These are phyloP conservation scores for Decorospora gaudefroyi DNA, from an alignment of 2,329 filamentous ascomycete genomes.

Conservation along the genomic window DNA sequence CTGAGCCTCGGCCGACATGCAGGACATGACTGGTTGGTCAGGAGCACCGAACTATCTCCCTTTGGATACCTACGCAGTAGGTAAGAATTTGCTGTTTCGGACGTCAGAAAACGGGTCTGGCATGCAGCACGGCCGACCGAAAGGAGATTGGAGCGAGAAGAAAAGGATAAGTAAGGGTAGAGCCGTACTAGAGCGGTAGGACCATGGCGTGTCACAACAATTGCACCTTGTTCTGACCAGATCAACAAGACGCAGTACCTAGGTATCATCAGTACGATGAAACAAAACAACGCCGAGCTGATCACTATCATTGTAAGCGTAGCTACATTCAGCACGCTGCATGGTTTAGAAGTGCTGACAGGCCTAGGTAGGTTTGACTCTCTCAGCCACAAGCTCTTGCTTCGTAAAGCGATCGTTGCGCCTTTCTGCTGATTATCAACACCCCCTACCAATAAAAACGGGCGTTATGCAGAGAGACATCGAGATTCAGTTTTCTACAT, in stretches of 20 bases:
- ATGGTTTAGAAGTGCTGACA: constrained; percentile 26
- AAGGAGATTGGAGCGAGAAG: constrained; percentile 10
- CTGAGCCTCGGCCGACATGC: constrained; percentile 32
- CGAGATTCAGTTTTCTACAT: too few relatives aligned
- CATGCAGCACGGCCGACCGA: constrained; percentile 11
- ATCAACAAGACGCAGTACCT: too few relatives aligned
- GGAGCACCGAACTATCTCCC: constrained; percentile 21
- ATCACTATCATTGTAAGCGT: constrained; percentile 9
- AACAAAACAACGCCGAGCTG: not conserved
- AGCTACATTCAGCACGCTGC: constrained; percentile 21
- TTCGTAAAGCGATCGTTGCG: constrained; percentile 16
- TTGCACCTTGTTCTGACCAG: too few relatives aligned
- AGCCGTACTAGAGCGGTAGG: too few relatives aligned
- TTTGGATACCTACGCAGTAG: constrained; percentile 9
- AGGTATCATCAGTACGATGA: too few relatives aligned
- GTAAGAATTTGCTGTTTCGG: constrained; percentile 9
- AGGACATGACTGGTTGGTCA: constrained; percentile 4
- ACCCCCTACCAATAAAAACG: constrained; percentile 7
- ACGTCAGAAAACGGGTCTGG: constrained; percentile 22
- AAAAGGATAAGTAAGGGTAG: not conserved
- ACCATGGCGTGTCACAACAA: too few relatives aligned
- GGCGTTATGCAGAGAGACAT: not conserved
- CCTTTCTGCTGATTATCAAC: constrained; percentile 29
- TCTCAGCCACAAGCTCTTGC: constrained; percentile 14
- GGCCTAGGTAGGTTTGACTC: constrained; percentile 11